These are phyloP conservation scores for Penicillium griseofulvum DNA, from an alignment of 2,329 filamentous ascomycete genomes.

Conservation along the genomic window DNA sequence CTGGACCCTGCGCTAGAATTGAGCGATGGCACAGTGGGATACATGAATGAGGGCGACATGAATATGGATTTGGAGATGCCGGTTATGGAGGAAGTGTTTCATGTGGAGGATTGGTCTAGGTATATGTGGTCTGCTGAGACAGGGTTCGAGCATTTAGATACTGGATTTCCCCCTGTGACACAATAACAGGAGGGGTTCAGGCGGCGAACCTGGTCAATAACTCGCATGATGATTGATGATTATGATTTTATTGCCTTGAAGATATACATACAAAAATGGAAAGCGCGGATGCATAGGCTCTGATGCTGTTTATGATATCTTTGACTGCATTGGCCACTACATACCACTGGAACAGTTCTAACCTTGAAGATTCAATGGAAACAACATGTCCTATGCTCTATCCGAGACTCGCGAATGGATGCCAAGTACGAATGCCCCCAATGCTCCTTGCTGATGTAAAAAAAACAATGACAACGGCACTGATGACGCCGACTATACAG, in stretches of 20 bases:
- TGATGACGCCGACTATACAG: constrained; percentile 8
- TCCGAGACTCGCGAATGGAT: constrained; percentile 11
- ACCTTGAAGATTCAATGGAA: neutral
- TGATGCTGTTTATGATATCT: neutral
- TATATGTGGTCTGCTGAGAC: constrained; percentile 28
- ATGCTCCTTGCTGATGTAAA: constrained; percentile 23
- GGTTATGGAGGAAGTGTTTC: constrained; percentile 16
- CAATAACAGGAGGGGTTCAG: constrained; percentile 18
- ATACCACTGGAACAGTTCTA: neutral
- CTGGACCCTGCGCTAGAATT: constrained; percentile 18
- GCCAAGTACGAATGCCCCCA: constrained; percentile 12
- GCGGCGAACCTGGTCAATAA: constrained; percentile 4
- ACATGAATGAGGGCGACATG: constrained; percentile 19
- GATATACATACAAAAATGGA: neutral
- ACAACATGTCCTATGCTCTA: constrained; percentile 6
- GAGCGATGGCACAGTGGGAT: constrained; percentile 8
- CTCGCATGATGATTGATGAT: constrained; percentile 17
- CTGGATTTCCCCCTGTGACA: constrained; percentile 15
- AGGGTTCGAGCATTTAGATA: constrained; percentile 26
- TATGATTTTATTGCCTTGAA: constrained; percentile 1
- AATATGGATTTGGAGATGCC: constrained; percentile 21
- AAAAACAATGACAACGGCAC: constrained; percentile 15
- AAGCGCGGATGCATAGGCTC: neutral
- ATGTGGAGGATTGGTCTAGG: constrained; percentile 26
- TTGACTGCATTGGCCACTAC: neutral